Evolutionary conservation across 345 rosid genomes (phyloP).

Genomic region (Aquilaria malaccensis): DNA sequence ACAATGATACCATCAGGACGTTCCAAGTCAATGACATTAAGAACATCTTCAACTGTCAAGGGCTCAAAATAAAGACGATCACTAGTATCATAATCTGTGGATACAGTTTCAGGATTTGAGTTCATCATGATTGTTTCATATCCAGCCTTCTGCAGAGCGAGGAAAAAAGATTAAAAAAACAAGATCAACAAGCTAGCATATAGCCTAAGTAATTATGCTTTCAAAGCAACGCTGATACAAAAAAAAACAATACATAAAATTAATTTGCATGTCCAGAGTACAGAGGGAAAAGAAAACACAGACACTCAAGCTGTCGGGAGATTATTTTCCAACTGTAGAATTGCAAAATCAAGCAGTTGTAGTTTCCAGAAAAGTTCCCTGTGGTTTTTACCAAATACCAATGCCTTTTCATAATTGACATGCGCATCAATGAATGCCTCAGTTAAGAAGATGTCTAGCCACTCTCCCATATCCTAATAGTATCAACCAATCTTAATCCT

Average conservation of each 20-base stretch:
- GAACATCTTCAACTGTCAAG: conserved; percentile 81
- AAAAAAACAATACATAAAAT: neutral
- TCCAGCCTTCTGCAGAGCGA: conserved; percentile 68
- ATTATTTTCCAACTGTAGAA: conserved; percentile 1
- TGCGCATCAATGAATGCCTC: too few relatives aligned
- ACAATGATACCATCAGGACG: conserved; percentile 95
- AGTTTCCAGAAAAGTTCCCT: too few relatives aligned
- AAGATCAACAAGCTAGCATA: conserved; percentile 8
- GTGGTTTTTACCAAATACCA: too few relatives aligned
- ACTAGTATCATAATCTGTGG: conserved; percentile 95
- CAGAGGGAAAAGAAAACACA: neutral
- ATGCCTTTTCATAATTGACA: too few relatives aligned
- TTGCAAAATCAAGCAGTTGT: neutral
- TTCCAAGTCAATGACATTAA: conserved; percentile 79
- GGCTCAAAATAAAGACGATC: conserved; percentile 97
- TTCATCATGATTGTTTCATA: conserved; percentile 99
- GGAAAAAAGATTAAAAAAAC: neutral
- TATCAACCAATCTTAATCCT: too few relatives aligned
- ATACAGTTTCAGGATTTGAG: conserved; percentile 96
- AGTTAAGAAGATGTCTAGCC: too few relatives aligned
- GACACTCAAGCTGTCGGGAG: neutral
- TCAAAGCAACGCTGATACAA: neutral
- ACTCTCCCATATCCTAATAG: too few relatives aligned
- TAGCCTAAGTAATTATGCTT: neutral
- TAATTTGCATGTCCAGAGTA: neutral